Percentiles rank a stretch among this genome's conserved stretches.
Evolutionary conservation across 768 basidiomycete genomes (phyloP).

Genomic region (Agaricus sinodeliciosus): DNA sequence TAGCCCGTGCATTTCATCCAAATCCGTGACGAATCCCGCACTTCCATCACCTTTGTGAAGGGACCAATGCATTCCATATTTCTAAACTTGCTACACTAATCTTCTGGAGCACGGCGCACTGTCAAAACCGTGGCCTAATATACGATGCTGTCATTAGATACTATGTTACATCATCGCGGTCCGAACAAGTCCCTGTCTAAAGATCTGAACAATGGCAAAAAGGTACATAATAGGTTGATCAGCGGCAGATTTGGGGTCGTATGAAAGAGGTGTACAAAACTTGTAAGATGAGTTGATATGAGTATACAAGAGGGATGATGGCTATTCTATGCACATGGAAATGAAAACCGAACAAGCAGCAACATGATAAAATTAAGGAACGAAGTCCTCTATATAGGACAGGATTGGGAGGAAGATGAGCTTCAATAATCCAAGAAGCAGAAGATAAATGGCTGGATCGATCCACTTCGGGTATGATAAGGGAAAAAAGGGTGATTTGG

Average conservation of each 20-base stretch:
- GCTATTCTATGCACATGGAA: not conserved
- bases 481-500: not conserved
- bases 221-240: not conserved
- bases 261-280: not conserved
- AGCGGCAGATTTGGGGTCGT: not conserved
- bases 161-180: not conserved
- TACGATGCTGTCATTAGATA: not conserved
- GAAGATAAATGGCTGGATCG: not conserved
- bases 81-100: not conserved
- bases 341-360: not conserved
- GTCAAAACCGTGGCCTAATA: not conserved
- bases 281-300: conserved; percentile 5
- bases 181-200: not conserved
- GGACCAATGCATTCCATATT: not conserved
- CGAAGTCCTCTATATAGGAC: not conserved
- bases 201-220: not conserved
- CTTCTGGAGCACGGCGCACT: not conserved
- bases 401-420: not conserved
- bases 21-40: not conserved
- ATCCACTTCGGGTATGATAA: not conserved
- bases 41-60: not conserved
- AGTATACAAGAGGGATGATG: conserved; percentile 9
- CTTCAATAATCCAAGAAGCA: conserved; percentile 5
- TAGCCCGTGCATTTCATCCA: conserved; percentile 6
- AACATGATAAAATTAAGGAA: conserved; percentile 1